Percentiles rank a stretch among this genome's conserved stretches.
These are phyloP conservation scores for Neurospora sp. DNA, from an alignment of 2,329 filamentous ascomycete species.

Conservation along the genomic window DNA sequence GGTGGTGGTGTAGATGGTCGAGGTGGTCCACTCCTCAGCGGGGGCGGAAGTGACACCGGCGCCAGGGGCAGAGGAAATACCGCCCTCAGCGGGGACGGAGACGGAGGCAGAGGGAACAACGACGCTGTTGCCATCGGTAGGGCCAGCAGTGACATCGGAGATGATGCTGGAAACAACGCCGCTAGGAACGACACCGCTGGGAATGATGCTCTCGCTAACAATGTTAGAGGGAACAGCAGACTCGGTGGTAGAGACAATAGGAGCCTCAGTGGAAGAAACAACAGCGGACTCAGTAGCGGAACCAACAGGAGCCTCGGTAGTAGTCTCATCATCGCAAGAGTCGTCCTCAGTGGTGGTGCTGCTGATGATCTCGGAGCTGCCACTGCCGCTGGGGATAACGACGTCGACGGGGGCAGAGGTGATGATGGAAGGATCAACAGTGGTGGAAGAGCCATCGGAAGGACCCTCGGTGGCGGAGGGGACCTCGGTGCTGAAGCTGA, in stretches of 20 bases:
- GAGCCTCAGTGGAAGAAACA: background rate
- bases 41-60: constrained; percentile 1
- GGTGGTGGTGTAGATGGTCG: constrained; percentile 24
- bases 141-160: background rate
- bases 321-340: background rate
- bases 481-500: background rate
- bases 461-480: too few species aligned
- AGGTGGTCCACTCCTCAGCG: constrained; percentile 18
- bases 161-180: background rate
- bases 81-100: background rate
- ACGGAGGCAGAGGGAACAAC: background rate
- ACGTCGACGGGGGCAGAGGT: background rate
- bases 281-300: background rate
- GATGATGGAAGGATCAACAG: background rate
- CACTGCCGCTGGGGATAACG: background rate
- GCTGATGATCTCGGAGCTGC: background rate
- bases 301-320: background rate
- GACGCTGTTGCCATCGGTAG: background rate
- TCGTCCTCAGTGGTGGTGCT: background rate
- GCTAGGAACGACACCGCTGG: background rate
- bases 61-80: background rate
- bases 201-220: background rate
- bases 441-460: background rate
- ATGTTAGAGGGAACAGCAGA: background rate
- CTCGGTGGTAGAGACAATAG: constrained; percentile 1